A percentile compares a stretch with the other conserved stretches of the same genome.
Conservation (phyloP, 257 asterid genomes). For the Verbascum thapsus region DNA sequence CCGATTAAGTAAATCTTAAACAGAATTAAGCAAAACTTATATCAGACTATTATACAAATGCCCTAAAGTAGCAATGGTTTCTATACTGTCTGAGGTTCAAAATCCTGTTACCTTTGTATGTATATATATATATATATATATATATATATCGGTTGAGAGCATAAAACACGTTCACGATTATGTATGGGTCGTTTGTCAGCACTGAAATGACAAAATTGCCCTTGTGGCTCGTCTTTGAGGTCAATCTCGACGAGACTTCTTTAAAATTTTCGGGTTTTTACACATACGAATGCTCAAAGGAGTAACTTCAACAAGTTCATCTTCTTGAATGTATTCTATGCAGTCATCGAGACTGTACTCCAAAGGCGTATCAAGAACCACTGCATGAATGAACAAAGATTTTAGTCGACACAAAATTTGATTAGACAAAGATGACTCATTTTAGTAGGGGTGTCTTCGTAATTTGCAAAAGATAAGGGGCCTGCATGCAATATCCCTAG, state of each 20-base stretch:
- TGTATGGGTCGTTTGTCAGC: conserved; percentile 13
- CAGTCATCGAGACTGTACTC: conserved; percentile 96
- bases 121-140: conserved; percentile 13
- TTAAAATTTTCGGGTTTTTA: conserved; percentile 71
- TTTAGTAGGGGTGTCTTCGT: no score
- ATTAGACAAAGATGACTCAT: neutral
- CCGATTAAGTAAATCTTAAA: neutral
- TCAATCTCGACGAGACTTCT: conserved; percentile 48
- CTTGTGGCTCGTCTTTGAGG: conserved; percentile 2
- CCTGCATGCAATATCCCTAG: no score
- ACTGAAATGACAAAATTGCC: conserved; percentile 4
- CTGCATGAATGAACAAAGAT: conserved; percentile 41
- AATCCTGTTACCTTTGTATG: conserved; percentile 24
- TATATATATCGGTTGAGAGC: neutral
- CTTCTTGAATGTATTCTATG: conserved; percentile 99
- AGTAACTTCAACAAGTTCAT: conserved; percentile 95
- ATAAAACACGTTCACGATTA: conserved; percentile 5
- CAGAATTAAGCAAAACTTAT: conserved; percentile 15
- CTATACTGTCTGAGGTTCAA: conserved; percentile 31
- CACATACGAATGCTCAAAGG: conserved; percentile 89
- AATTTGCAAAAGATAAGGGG: no score
- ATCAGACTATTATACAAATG: conserved; percentile 11
- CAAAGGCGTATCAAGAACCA: conserved; percentile 81
- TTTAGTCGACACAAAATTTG: conserved; percentile 2
- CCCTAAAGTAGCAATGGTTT: neutral